Evolutionary conservation across 73 alveolate genomes (phyloP).

Genomic region (Paramecium primaurelia): DNA sequence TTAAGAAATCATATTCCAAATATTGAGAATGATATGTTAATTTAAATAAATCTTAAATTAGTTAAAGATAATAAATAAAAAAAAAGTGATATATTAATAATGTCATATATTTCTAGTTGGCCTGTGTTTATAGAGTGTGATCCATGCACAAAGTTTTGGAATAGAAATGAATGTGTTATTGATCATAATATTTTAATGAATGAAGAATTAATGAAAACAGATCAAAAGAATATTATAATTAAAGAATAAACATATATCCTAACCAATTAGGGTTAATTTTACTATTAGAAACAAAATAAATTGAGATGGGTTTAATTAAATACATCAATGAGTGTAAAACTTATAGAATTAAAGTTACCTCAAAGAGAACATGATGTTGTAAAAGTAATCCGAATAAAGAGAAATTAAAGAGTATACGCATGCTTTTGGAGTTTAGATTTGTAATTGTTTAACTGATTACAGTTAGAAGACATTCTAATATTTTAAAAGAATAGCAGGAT

Average conservation of each 20-base stretch:
- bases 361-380: neutral
- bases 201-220: neutral
- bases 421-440: neutral
- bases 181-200: neutral
- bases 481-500: neutral
- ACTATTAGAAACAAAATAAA: neutral
- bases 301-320: neutral
- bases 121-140: conserved; percentile 20
- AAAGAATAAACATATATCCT: neutral
- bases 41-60: neutral
- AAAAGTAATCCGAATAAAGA: neutral
- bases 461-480: neutral
- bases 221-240: neutral
- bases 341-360: neutral
- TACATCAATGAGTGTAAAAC: neutral
- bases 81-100: neutral
- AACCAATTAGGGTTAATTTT: neutral
- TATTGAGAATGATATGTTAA: neutral
- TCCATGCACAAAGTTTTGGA: conserved; percentile 8
- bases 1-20: neutral
- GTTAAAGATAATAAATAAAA: neutral
- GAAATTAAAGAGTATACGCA: neutral
- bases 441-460: neutral
- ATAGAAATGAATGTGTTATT: neutral
- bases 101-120: neutral